Conservation (phyloP, 108 stramenopile genomes). For the Aureococcus anophagefferens region DNA sequence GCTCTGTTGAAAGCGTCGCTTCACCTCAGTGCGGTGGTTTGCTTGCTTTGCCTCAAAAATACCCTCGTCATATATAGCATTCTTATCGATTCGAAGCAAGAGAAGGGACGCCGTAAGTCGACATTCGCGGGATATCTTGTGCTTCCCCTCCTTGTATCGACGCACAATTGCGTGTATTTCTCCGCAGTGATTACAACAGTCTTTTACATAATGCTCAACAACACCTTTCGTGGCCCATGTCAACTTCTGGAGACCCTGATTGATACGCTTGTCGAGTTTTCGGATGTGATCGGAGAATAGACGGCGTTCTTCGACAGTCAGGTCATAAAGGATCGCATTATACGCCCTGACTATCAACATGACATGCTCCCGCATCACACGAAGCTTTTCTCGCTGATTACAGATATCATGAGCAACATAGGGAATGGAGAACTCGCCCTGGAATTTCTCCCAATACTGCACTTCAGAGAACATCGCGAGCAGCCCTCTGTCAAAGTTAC, state of each 20-base stretch:
- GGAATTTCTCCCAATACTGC: slow-evolving; percentile 46
- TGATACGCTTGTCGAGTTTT: slow-evolving; percentile 42
- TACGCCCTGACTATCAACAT: slow-evolving; percentile 55
- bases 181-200: slow-evolving; percentile 36
- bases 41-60: slow-evolving; percentile 41
- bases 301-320: slow-evolving; percentile 39
- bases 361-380: slow-evolving; percentile 44
- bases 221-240: slow-evolving; percentile 43
- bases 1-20: slow-evolving; percentile 17
- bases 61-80: slow-evolving; percentile 36
- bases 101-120: slow-evolving; percentile 19
- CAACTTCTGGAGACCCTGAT: slow-evolving; percentile 40
- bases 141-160: slow-evolving; percentile 30
- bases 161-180: slow-evolving; percentile 37
- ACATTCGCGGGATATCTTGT: slow-evolving; percentile 18
- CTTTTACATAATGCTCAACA: slow-evolving; percentile 47
- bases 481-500: slow-evolving; percentile 51
- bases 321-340: slow-evolving; percentile 45
- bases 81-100: slow-evolving; percentile 47
- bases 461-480: slow-evolving; percentile 51
- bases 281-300: slow-evolving; percentile 52
- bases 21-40: slow-evolving; percentile 25
- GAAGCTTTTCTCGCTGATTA: slow-evolving; percentile 43
- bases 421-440: slow-evolving; percentile 49
- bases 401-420: slow-evolving; percentile 52